Evolutionary conservation across 202 grass and related monocot species (phyloP), one percentile per base, ranked within the genome.

Genomic region (Musa balbisiana): DNA sequence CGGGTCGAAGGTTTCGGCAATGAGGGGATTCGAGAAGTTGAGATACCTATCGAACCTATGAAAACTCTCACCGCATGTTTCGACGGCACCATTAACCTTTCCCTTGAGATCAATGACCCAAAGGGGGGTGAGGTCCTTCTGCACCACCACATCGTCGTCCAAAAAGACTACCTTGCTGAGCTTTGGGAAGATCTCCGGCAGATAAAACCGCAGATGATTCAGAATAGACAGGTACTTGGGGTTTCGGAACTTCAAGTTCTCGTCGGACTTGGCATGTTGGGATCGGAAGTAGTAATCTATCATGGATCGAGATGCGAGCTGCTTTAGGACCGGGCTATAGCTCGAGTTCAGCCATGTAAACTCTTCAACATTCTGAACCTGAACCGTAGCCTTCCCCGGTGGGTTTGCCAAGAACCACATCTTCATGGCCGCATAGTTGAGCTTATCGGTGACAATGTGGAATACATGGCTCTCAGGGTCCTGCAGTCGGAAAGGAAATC

Each of bases 351-450:
- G 76, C 92, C 92, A 96, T 55, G 89, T 82, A 55, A 96, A 96
- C 64, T 92, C 89, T 49, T 96, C 89, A 56, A 96, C 80, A 53
- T 83, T 92, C 80, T 90, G 87, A 73, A 96, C 84, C 64, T 96
- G 79, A 80, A 96, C 82, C 9, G 89, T 82, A 69, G 89, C 80
- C 78, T 86, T 64, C 5, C 83, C 80, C 71, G 83, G 79, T 15
- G 89, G 85, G 66, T 96, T 92, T 81, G 87, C 81, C 69, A 96
- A 73, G 74, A 96, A 96, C 92, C 92, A 96, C 92, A 90, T 90
- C 60, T 78, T 84, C 92, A 96, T 96, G 19, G 92, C 87, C 54
- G 92, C 87, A 67, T 96, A 92, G 59, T 92, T 92, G 72, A 92
- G 83, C 73, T 69, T 78, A 79, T 92, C 89, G 1, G 92, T 96